phyloP scores from a whole-genome alignment of 1,284 basidiomycete genomes.

The Exsudoporus floridanus region DNA sequence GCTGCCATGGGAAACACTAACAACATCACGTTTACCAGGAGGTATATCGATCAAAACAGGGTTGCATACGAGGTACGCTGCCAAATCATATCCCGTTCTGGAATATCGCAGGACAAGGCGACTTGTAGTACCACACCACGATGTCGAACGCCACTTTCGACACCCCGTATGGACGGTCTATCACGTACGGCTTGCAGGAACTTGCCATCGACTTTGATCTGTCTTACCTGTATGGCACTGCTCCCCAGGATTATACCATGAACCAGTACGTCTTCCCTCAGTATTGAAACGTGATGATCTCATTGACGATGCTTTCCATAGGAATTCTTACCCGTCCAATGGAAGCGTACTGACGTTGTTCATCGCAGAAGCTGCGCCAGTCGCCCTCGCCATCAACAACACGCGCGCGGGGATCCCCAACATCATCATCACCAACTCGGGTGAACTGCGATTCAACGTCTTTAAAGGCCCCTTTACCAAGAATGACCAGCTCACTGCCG shows the following conservation, averaged over 20 bases:
- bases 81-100: background rate
- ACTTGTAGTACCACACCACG: conserved; percentile 56
- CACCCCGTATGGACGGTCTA: conserved; percentile 49
- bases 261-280: conserved; percentile 42
- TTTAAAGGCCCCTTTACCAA: conserved; percentile 69
- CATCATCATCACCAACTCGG: conserved; percentile 72
- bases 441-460: conserved; percentile 74
- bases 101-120: background rate
- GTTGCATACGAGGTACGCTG: conserved; percentile 63
- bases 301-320: conserved; percentile 21
- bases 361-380: conserved; percentile 55
- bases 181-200: conserved; percentile 54
- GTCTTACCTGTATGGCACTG: conserved; percentile 57
- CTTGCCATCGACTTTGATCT: conserved; percentile 58
- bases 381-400: conserved; percentile 61
- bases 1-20: conserved; percentile 38
- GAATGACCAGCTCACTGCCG: conserved; percentile 76
- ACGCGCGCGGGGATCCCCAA: conserved; percentile 58
- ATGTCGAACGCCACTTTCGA: conserved; percentile 50
- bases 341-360: conserved; percentile 63
- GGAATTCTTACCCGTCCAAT: conserved; percentile 65
- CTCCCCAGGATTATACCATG: conserved; percentile 73
- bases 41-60: conserved; percentile 74
- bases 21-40: conserved; percentile 60
- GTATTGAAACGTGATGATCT: background rate